These are phyloP conservation scores for Azolla pinnata DNA, from an alignment of 75 land plant genomes.

Conservation along the genomic window DNA sequence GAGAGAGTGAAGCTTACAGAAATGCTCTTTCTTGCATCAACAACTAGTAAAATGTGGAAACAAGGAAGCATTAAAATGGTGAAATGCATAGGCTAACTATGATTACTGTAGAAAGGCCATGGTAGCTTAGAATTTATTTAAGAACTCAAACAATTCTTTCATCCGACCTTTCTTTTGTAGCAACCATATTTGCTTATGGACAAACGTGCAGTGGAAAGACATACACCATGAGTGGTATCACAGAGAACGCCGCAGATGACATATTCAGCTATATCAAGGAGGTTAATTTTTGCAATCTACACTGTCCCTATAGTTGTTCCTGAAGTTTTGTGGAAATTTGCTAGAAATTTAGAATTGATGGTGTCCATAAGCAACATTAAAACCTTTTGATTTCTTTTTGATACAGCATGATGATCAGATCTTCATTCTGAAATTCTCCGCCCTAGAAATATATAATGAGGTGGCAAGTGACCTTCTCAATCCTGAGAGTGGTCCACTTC, in stretches of 20 bases:
- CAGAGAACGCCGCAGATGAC: slow-evolving; percentile 61
- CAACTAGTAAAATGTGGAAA: too few species aligned
- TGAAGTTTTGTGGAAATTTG: too few species aligned
- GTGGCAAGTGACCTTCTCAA: slow-evolving; percentile 79
- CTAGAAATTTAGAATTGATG: too few species aligned
- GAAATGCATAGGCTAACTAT: too few species aligned
- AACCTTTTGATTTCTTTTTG: slow-evolving; percentile 6
- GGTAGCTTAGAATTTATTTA: too few species aligned
- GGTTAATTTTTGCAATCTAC: slow-evolving; percentile 42
- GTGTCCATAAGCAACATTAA: too few species aligned
- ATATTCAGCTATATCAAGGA: slow-evolving; percentile 58
- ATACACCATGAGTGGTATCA: slow-evolving; percentile 85
- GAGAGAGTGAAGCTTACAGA: too few species aligned
- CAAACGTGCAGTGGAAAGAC: slow-evolving; percentile 99
- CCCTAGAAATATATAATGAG: slow-evolving; percentile 95
- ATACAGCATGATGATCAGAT: slow-evolving; percentile 76
- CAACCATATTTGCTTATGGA: slow-evolving; percentile 94
- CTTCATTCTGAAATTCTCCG: slow-evolving; percentile 73
- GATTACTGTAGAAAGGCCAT: too few species aligned
- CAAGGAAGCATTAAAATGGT: too few species aligned
- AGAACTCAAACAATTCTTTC: too few species aligned
- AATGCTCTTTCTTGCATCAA: too few species aligned
- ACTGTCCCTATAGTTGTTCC: too few species aligned
- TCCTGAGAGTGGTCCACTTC: slow-evolving; percentile 49
- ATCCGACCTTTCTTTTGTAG: slow-evolving; percentile 42